Percentiles rank a stretch among this genome's conserved stretches.
Evolutionary conservation across 208 protist species (phyloP).

Genomic region (Lotmaria passim): DNA sequence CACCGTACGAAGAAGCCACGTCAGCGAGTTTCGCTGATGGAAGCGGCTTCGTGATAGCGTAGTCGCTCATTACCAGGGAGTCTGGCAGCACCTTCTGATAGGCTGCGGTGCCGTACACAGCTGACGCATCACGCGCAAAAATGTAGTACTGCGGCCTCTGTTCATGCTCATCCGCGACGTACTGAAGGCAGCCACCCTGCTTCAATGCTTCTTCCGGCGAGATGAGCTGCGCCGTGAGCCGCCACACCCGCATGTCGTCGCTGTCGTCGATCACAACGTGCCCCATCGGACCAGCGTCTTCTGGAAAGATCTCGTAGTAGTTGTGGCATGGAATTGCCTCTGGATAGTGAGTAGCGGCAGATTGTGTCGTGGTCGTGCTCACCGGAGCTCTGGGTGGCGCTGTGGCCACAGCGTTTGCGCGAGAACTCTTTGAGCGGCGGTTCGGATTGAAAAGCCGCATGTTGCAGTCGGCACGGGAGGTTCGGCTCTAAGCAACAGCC

Average conservation of each 20-base stretch:
- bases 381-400: too few species aligned
- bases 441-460: too few species aligned
- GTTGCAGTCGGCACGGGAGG: too few species aligned
- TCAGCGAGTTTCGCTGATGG: not conserved
- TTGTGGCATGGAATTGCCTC: constrained; percentile 11
- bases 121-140: constrained; percentile 1
- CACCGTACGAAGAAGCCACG: constrained; percentile 1
- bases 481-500: too few species aligned
- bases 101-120: constrained; percentile 6
- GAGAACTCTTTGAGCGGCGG: not conserved
- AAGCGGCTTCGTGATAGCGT: constrained; percentile 1
- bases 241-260: constrained; percentile 5
- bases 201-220: not conserved
- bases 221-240: not conserved
- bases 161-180: not conserved
- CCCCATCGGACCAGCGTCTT: constrained; percentile 10
- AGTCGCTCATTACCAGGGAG: not conserved
- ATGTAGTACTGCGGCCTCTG: not conserved
- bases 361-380: too few species aligned
- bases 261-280: constrained; percentile 15
- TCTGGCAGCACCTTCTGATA: constrained; percentile 7
- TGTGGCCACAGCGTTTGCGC: not conserved
- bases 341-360: not conserved
- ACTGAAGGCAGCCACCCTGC: constrained; percentile 9
- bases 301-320: constrained; percentile 13